These are phyloP conservation scores for Filosporella fistucella DNA, from an alignment of 495 filamentous ascomycete species.

Conservation along the genomic window DNA sequence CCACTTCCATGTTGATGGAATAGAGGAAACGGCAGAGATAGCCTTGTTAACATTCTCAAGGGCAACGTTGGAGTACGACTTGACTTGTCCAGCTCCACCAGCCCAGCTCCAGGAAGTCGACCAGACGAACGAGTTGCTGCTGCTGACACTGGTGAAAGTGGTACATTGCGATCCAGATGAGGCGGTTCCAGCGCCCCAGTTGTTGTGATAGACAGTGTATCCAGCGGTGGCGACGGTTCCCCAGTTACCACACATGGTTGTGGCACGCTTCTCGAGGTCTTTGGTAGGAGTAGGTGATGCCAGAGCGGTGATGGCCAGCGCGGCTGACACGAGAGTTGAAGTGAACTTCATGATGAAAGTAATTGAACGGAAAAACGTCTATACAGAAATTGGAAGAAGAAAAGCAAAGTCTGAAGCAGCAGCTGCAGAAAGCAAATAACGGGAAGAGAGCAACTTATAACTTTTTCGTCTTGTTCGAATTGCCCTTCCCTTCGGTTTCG, in stretches of 20 bases:
- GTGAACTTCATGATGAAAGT: conserved; percentile 9
- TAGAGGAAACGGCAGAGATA: conserved; percentile 43
- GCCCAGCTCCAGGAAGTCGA: conserved; percentile 52
- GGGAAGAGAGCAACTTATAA: too few relatives aligned
- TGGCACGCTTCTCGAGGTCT: conserved; percentile 27
- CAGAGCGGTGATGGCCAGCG: conserved; percentile 28
- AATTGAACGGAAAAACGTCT: too few relatives aligned
- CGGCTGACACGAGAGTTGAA: not conserved
- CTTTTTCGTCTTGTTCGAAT: too few relatives aligned
- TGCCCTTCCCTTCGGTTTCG: too few relatives aligned
- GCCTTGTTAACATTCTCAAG: conserved; percentile 38
- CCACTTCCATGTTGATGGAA: conserved; percentile 51
- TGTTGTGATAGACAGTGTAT: conserved; percentile 49
- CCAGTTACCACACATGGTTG: conserved; percentile 44
- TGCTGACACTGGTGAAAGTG: conserved; percentile 38
- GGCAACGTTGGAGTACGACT: conserved; percentile 51
- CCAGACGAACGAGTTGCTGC: conserved; percentile 46
- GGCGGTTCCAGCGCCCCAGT: conserved; percentile 42
- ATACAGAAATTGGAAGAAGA: too few relatives aligned
- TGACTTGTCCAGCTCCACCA: conserved; percentile 45
- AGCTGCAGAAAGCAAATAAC: too few relatives aligned
- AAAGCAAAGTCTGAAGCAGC: too few relatives aligned
- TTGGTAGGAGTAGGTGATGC: conserved; percentile 33
- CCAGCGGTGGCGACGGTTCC: conserved; percentile 33
- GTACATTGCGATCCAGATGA: conserved; percentile 56